Evolutionary conservation across 2,329 filamentous ascomycete genomes (phyloP), one percentile per base, ranked within the genome.

Genomic region (Malbranchea zuffiana): DNA sequence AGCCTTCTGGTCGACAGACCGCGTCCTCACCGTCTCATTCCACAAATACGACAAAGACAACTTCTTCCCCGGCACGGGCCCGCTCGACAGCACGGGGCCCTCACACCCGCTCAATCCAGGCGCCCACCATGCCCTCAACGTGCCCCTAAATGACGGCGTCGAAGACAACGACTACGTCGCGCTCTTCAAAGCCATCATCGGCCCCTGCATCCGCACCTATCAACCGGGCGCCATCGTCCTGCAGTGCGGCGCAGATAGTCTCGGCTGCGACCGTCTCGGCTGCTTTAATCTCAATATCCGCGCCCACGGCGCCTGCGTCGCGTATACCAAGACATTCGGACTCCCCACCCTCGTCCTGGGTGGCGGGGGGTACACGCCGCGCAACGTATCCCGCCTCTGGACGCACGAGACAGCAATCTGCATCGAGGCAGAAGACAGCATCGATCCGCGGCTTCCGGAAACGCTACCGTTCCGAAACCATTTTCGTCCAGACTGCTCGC

Each of bases 261-360:
- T 98, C 1, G 88, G 87, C 25, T 88, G 90, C 44, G 90, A 98
- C 61, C 75, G 90, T 15, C 74, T 98, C 0, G 90, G 90, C 32
- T 81, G 86, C 45, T 98, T 98, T 71, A 98, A 96, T 56, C 75
- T 98, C 42, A 92, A 94, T 57, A 90, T 98, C 42, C 80, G 85
- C 56, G 88, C 87, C 10, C 90, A 98, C 61, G 88, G 86, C 36
- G 80, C 80, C 46, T 98, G 90, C 57, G 84, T 95, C 41, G 76
- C 80, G 33, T 95, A 81, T 51, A 85, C 87, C 60, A 96, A 96
- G 60, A 74, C 69, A 31, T 75, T 86, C 45, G 70, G 73, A 5
- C 67, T 93, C 1, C 90, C 90, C 2, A 71, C 96, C 44, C 77
- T 98, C 33, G 75, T 98, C 37, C 83, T 96, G 41, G 90, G 90